phyloP scores from a whole-genome alignment of 352 stramenopile genomes.

The Phytophthora lateralis region DNA sequence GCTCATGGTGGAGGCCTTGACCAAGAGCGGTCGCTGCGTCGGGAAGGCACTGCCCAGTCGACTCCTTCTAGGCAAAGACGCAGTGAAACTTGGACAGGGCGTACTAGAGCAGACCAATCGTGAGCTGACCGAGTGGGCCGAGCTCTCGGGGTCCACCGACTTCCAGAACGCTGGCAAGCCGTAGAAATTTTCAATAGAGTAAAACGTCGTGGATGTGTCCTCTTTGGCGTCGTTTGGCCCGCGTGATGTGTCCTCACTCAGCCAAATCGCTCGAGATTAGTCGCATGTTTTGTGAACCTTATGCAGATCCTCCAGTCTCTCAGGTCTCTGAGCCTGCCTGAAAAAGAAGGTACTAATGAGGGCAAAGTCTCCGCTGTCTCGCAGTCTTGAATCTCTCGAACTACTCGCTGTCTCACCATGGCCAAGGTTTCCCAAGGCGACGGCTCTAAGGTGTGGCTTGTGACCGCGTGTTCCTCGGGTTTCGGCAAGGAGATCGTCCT shows the following conservation, averaged over 20 bases:
- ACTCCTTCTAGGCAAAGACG: slow-evolving; percentile 35
- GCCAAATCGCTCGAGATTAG: slow-evolving; percentile 16
- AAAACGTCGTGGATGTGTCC: background rate
- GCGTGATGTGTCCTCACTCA: slow-evolving; percentile 26
- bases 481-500: slow-evolving; percentile 55
- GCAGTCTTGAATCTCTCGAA: slow-evolving; percentile 22
- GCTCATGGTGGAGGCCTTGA: slow-evolving; percentile 43
- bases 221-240: slow-evolving; percentile 9
- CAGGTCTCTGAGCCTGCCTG: too few species aligned
- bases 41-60: slow-evolving; percentile 33
- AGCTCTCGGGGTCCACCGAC: slow-evolving; percentile 31
- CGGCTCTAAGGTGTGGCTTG: slow-evolving; percentile 50
- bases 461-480: slow-evolving; percentile 56
- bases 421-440: slow-evolving; percentile 13
- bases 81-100: slow-evolving; percentile 25
- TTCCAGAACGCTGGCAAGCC: slow-evolving; percentile 21
- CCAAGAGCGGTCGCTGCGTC: slow-evolving; percentile 39
- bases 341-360: background rate
- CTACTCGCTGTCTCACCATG: slow-evolving; percentile 16
- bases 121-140: slow-evolving; percentile 33
- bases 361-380: background rate
- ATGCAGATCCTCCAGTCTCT: too few species aligned
- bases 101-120: slow-evolving; percentile 26
- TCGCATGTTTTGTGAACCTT: too few species aligned
- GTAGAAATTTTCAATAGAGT: slow-evolving; percentile 2